Evolutionary conservation across 2,329 filamentous ascomycete genomes (phyloP), one percentile per base, ranked within the genome.

Genomic region (Penicillium aurantiogriseum): DNA sequence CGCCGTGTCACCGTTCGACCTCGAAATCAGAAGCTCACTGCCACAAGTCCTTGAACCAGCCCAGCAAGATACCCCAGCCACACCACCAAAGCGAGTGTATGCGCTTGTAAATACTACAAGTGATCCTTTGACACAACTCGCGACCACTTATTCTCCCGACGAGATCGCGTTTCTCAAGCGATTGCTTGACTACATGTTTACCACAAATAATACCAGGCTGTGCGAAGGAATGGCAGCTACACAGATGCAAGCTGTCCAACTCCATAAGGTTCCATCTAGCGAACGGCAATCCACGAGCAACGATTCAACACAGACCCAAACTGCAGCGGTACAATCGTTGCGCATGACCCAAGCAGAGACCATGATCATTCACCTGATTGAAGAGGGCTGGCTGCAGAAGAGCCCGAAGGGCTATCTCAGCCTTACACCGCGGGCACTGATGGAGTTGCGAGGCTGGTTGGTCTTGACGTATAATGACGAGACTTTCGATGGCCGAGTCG

Each of bases 131-230:
- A 95, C 91, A 0, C 93, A 97, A 69, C 82, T 97, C 39, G 91
- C 92, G 2, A 97, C 94, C 0, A 86, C 85, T 0, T 90, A 89
- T 70, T 84, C 82, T 8, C 79, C 91, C 0, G 92, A 96, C 64
- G 92, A 97, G 77, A 90, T 97, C 33, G 86, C 89, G 0, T 99
- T 91, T 71, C 85, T 97, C 54, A 94, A 95, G 75, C 83, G 94
- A 9, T 74, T 97, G 3, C 83, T 99, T 0, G 92, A 97, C 72
- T 86, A 84, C 66, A 96, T 99, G 85, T 99, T 97, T 71, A 91
- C 95, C 62, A 88, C 85, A 21, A 87, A 91, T 77, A 97, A 97
- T 70, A 91, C 87, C 0, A 82, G 80, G 9, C 81, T 85, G n/a
- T 85, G 87, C 68, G 93, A 99, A 75, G 84, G 91, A 27, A 88